A percentile compares a stretch with the other conserved stretches of the same genome.
Evolutionary conservation across 768 basidiomycete genomes (phyloP).

Genomic region (Mrakia blollopis): DNA sequence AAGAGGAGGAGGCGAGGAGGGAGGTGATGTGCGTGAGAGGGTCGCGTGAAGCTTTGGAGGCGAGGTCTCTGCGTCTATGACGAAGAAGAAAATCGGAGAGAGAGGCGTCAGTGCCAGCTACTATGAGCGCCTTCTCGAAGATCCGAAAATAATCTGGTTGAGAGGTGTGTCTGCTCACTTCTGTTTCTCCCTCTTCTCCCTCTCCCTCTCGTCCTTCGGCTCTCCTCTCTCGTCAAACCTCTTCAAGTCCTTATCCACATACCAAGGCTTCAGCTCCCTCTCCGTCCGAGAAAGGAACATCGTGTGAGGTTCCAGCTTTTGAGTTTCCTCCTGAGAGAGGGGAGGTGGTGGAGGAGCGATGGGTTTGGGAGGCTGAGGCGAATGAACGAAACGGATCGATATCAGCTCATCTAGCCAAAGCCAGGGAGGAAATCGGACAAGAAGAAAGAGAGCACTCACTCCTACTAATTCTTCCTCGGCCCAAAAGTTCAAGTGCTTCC

Average conservation of each 20-base stretch:
- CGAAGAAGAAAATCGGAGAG: neutral
- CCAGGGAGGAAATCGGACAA: too few relatives aligned
- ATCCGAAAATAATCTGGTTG: too few relatives aligned
- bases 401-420: too few relatives aligned
- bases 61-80: constrained; percentile 15
- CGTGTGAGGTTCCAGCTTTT: constrained; percentile 29
- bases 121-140: neutral
- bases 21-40: constrained; percentile 23
- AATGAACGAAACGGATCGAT: neutral
- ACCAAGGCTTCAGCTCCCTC: constrained; percentile 31
- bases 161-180: too few relatives aligned
- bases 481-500: constrained; percentile 32
- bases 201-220: constrained; percentile 7
- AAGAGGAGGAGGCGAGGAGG: constrained; percentile 15
- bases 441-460: neutral
- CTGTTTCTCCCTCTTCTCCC: constrained; percentile 6
- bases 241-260: constrained; percentile 21
- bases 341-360: neutral
- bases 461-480: constrained; percentile 18
- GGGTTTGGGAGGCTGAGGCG: constrained; percentile 3
- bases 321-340: constrained; percentile 19
- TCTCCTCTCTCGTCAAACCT: constrained; percentile 21
- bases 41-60: constrained; percentile 18
- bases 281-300: constrained; percentile 31
- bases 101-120: neutral